A percentile compares a stretch with the other conserved stretches of the same genome.
Conservation (phyloP, 768 basidiomycete species). For the Cantharellus cinnabarinus region DNA sequence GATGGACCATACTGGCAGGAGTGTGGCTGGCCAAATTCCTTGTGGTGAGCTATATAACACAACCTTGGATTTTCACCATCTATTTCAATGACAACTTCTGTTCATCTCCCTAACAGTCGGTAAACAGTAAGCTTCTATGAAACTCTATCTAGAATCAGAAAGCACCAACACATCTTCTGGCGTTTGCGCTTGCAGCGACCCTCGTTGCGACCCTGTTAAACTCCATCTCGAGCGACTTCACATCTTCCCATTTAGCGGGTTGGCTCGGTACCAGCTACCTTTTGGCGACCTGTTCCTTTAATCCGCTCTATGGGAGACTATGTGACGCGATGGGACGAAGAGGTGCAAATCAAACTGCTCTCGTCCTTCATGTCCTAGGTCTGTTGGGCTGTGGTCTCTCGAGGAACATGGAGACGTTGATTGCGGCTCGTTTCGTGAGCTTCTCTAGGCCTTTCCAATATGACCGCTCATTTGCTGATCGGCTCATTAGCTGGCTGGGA, state of each 20-base stretch:
- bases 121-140: background rate
- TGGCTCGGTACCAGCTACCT: conserved; percentile 75
- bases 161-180: too few relatives aligned
- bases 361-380: conserved; percentile 41
- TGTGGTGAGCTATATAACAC: conserved; percentile 28
- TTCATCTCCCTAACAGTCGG: conserved; percentile 31
- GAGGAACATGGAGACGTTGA: conserved; percentile 46
- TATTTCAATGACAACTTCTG: background rate
- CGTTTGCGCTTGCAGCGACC: conserved; percentile 26
- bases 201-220: conserved; percentile 62
- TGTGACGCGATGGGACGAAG: conserved; percentile 55
- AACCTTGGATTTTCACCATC: background rate
- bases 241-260: conserved; percentile 55
- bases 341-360: conserved; percentile 44
- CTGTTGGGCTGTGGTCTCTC: conserved; percentile 50
- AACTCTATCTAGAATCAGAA: conserved; percentile 10
- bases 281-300: conserved; percentile 63
- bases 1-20: conserved; percentile 34
- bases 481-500: conserved; percentile 35
- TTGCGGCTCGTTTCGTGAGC: conserved; percentile 52
- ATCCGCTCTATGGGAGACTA: conserved; percentile 64
- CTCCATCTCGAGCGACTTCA: conserved; percentile 60
- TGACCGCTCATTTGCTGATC: background rate
- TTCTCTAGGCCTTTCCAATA: background rate
- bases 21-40: conserved; percentile 57